Base-by-base conservation (phyloP, 1,284 basidiomycete genomes). In the Termitomyces sp. region DNA sequence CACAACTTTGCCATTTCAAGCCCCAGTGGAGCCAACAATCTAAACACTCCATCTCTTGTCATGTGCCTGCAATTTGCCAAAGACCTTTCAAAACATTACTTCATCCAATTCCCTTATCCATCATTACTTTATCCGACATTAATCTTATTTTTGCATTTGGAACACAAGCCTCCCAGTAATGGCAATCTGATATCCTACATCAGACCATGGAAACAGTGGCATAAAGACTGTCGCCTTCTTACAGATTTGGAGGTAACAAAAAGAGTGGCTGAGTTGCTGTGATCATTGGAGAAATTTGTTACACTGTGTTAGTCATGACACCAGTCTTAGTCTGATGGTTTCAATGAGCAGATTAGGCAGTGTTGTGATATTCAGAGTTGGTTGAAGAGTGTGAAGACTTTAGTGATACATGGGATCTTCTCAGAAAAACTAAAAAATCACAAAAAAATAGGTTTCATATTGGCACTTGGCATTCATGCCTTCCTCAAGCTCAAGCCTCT, bases 41-140 rank as follows among this genome's bases (percentile, higher is more conserved):
- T 44, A 44, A 26, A 44, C 42, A 44, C 42, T 44, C 42, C 42
- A 31, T 30, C 42, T 31, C 34, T 44, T 44, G n/a, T 26, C 26
- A 44, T 26, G 41, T 13, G 13, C 26, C 24, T 6, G 8, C 26
- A 33, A 13, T 3, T 18, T 44, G 42, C 42, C 6, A n/a, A 14
- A 14, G 42, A 31, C 28, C 42, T 18, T 44, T 44, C 34, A 10
- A 11, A 14, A 37, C 11, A 37, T 37, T 11, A 16, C 11, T 37
- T 13, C 34, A 14, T n/a, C 21, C 8, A 14, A 28, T 9, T 26
- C 42, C 26, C 14, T n/a, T 13, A 13, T 18, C 42, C 26, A 44
- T 18, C 24, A 31, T 5, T 3, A 44, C 30, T 26, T 44, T 31
- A 44, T 44, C 42, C 24, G 7, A 14, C 42, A 31, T 28, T 28